Evolutionary conservation across 2,329 filamentous ascomycete species (phyloP), one percentile per base, ranked within the genome.

Genomic region (Fusarium sp.): DNA sequence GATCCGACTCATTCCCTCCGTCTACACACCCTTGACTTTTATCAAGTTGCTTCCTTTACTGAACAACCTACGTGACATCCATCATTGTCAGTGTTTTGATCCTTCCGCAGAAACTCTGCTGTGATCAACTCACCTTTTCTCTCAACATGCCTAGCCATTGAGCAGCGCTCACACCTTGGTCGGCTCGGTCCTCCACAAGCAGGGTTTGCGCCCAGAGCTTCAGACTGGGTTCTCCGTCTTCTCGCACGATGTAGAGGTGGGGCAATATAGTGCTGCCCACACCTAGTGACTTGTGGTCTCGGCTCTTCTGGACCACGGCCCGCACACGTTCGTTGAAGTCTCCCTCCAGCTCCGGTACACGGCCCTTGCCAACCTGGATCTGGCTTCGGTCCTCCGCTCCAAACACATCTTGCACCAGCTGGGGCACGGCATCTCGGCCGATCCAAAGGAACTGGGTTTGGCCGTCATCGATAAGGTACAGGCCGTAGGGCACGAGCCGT

Each of bases 371-470:
- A 67, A 97, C 93, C 70, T 93, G 94, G 64, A 99, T 83, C 76
- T 93, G 91, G 39, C 89, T 90, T 76, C 92, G 90, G 79, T 97
- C 94, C 45, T 90, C 85, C 13, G 96, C 86, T 24, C 94, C 95
- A 77, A 99, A 99, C 7, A 98, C 95, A 74, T 99, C 96, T 52
- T 86, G 81, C 40, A 98, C 84, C 32, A 99, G 86, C 76, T 97
- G 93, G 2, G 94, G 93, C 28, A 99, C 93, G 2, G 95, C 91
- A 71, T 99, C 95, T 35, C 94, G 90, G 15, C 96, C 96, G 20
- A 98, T 87, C 96, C 96, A 99, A 47, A 99, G 82, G 86, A 99
- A 99, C 78, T 99, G 96, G 7, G 93, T 97, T 80, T 97, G 95
- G 4, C 94, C 94, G 75, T 99, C 96, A 74, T 99, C 96, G 73